These are phyloP conservation scores for Atkinsonella hypoxylon DNA, from an alignment of 2,329 filamentous ascomycete genomes.

Conservation along the genomic window DNA sequence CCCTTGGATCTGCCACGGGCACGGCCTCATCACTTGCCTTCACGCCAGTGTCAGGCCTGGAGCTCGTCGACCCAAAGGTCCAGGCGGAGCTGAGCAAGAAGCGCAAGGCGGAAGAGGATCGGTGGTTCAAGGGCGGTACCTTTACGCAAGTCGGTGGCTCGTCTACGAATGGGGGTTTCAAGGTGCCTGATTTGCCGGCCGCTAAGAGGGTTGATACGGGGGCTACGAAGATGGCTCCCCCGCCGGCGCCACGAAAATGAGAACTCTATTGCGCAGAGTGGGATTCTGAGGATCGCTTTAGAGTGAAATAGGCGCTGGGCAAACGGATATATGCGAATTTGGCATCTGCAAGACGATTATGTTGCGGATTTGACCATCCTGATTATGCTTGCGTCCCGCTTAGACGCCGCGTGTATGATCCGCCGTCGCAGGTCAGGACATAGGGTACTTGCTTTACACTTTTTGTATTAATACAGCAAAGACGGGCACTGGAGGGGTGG, in stretches of 20 bases:
- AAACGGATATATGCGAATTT: too few species aligned
- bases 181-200: slow-evolving; percentile 63
- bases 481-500: too few species aligned
- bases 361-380: too few species aligned
- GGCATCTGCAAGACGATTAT: too few species aligned
- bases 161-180: slow-evolving; percentile 51
- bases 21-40: slow-evolving; percentile 85
- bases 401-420: too few species aligned
- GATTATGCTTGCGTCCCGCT: too few species aligned
- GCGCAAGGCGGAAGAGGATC: slow-evolving; percentile 84
- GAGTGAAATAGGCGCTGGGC: too few species aligned
- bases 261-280: neutral
- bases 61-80: slow-evolving; percentile 88
- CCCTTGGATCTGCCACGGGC: slow-evolving; percentile 48
- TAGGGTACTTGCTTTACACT: too few species aligned
- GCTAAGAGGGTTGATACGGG: slow-evolving; percentile 52
- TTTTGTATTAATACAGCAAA: too few species aligned
- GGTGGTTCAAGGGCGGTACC: slow-evolving; percentile 95
- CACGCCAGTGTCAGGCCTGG: slow-evolving; percentile 85
- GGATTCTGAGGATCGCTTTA: too few species aligned
- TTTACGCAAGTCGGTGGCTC: slow-evolving; percentile 75
- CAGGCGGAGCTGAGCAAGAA: slow-evolving; percentile 81
- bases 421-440: too few species aligned
- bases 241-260: slow-evolving; percentile 16
- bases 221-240: slow-evolving; percentile 24